phyloP scores from a whole-genome alignment of 1,284 basidiomycete genomes.

The Microbotryum scabiosae region DNA sequence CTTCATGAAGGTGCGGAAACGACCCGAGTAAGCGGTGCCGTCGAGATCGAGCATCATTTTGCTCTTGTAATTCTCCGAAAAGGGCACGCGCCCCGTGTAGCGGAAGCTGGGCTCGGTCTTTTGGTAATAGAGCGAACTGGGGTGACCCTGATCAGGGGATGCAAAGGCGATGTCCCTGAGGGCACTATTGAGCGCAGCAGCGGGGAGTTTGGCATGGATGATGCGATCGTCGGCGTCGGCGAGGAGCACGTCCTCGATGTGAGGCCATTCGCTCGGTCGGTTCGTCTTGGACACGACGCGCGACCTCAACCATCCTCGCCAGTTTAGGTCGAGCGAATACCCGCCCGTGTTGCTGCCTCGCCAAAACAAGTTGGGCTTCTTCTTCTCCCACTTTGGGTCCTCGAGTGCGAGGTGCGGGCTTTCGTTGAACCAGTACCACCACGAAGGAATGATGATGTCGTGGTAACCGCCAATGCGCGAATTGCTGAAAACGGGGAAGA shows the following conservation, averaged over 20 bases:
- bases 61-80: conserved; percentile 8
- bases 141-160: conserved; percentile 12
- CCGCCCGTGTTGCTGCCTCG: conserved; percentile 24
- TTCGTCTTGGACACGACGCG: conserved; percentile 14
- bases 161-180: conserved; percentile 19
- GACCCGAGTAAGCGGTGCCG: conserved; percentile 25
- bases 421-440: conserved; percentile 13
- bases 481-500: conserved; percentile 17
- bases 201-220: neutral
- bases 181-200: conserved; percentile 1
- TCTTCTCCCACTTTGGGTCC: conserved; percentile 17
- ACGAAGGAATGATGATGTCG: conserved; percentile 20
- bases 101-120: conserved; percentile 18
- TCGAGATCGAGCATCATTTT: conserved; percentile 20
- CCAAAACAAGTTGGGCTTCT: conserved; percentile 19
- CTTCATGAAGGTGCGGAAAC: conserved; percentile 13
- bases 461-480: conserved; percentile 12
- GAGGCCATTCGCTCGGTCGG: conserved; percentile 11
- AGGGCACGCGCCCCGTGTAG: conserved; percentile 11
- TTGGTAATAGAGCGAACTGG: conserved; percentile 3
- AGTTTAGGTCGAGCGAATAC: conserved; percentile 5
- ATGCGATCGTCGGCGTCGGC: neutral
- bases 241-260: conserved; percentile 9
- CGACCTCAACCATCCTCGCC: conserved; percentile 18
- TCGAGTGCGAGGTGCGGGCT: neutral